Conservation (phyloP, 106 monocot genomes). For the Gastrodia elata region DNA sequence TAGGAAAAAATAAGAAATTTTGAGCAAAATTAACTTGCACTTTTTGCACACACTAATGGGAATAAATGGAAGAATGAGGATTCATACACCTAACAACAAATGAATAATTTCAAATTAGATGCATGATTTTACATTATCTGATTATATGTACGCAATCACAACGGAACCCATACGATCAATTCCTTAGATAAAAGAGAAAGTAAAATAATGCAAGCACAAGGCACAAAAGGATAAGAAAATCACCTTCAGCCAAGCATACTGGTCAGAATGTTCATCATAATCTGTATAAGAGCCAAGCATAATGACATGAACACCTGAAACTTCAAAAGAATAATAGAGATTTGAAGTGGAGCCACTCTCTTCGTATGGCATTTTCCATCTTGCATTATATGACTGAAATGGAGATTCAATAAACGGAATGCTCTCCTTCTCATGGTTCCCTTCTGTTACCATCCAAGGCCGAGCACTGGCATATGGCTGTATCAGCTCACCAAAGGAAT, state of each 20-base stretch:
- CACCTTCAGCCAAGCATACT: constrained; percentile 93
- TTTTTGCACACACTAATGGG: neutral
- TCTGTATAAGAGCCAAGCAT: constrained; percentile 97
- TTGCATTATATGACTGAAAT: constrained; percentile 81
- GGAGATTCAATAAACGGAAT: constrained; percentile 45
- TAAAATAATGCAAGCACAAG: neutral
- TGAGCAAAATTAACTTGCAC: neutral
- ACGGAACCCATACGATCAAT: neutral
- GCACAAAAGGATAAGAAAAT: neutral
- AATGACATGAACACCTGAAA: constrained; percentile 64
- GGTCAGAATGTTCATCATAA: constrained; percentile 70
- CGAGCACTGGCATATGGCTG: constrained; percentile 83
- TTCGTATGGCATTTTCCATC: constrained; percentile 94
- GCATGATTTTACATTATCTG: neutral
- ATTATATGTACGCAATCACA: neutral
- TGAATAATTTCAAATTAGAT: neutral
- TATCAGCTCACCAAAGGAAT: constrained; percentile 77
- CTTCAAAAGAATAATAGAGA: constrained; percentile 88
- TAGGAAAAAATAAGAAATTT: neutral
- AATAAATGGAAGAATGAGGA: neutral
- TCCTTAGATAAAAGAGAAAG: neutral
- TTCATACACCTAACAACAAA: neutral
- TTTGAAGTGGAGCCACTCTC: constrained; percentile 90
- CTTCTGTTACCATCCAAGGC: constrained; percentile 97
- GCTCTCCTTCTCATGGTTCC: constrained; percentile 92